Conservation (phyloP, 2,329 filamentous ascomycete genomes). For the Tolypocladium endophyticum region DNA sequence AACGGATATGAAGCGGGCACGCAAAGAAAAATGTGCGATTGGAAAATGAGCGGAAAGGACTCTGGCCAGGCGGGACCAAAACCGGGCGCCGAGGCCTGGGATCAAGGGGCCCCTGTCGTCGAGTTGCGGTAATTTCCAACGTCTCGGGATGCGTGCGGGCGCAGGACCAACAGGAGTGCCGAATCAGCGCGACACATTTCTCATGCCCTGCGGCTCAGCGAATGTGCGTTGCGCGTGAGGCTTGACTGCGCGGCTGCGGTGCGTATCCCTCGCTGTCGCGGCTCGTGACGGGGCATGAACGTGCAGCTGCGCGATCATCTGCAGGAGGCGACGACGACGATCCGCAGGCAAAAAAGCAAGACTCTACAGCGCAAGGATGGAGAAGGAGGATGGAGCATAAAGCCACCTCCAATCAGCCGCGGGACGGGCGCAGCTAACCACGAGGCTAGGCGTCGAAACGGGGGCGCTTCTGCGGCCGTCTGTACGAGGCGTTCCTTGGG, state of each 20-base stretch:
- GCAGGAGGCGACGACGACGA: not conserved
- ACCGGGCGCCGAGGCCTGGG: not conserved
- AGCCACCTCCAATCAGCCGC: not conserved
- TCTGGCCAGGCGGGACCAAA: not conserved
- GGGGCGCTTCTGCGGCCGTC: not conserved
- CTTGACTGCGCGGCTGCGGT: not conserved
- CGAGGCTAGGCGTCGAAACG: not conserved
- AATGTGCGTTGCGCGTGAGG: not conserved
- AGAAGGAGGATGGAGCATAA: not conserved
- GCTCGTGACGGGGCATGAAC: not conserved
- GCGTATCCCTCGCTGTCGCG: not conserved
- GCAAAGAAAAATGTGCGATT: not conserved
- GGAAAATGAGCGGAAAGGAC: not conserved
- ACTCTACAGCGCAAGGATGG: not conserved
- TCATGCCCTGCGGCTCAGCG: not conserved
- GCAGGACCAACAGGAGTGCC: not conserved
- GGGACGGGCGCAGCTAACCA: not conserved
- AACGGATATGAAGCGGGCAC: not conserved
- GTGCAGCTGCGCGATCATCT: not conserved
- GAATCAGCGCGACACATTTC: not conserved
- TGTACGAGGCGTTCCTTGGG: not conserved
- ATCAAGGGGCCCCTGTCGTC: not conserved
- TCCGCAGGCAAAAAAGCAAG: not conserved
- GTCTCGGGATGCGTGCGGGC: not conserved
- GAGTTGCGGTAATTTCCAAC: not conserved